Percentiles rank a stretch among this genome's conserved stretches.
Evolutionary conservation across 768 basidiomycete species (phyloP).

Genomic region (Podaxis carcinomalis): DNA sequence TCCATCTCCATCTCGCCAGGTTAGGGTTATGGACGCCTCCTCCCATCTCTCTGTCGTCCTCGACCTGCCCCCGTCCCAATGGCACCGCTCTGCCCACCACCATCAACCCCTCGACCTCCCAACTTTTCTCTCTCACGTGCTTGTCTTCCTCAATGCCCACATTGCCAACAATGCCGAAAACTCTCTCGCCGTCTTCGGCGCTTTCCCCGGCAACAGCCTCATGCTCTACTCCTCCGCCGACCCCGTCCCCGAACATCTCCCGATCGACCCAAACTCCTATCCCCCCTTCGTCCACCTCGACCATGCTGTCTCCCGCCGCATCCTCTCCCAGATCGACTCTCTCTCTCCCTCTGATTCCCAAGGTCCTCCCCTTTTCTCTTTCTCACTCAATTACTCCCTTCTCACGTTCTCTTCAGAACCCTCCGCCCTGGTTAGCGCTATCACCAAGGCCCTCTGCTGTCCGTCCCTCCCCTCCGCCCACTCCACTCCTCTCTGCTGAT

Average conservation of each 20-base stretch:
- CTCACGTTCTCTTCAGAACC: slow-evolving; percentile 33
- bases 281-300: slow-evolving; percentile 80
- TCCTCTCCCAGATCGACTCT: slow-evolving; percentile 58
- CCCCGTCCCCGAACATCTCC: slow-evolving; percentile 31
- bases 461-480: slow-evolving; percentile 20
- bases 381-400: too few species aligned
- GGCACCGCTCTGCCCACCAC: slow-evolving; percentile 70
- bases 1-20: not conserved
- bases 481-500: not conserved
- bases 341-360: slow-evolving; percentile 27
- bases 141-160: slow-evolving; percentile 92
- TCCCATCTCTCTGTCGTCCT: slow-evolving; percentile 78
- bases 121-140: slow-evolving; percentile 76
- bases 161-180: slow-evolving; percentile 91
- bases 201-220: slow-evolving; percentile 79
- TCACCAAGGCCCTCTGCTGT: slow-evolving; percentile 95
- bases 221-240: slow-evolving; percentile 75
- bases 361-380: too few species aligned
- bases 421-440: slow-evolving; percentile 77
- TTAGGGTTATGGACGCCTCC: slow-evolving; percentile 16
- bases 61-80: slow-evolving; percentile 83
- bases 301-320: slow-evolving; percentile 54
- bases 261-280: slow-evolving; percentile 75
- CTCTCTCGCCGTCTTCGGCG: slow-evolving; percentile 87
- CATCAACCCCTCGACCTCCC: slow-evolving; percentile 54